phyloP scores from a whole-genome alignment of 2,329 filamentous ascomycete genomes.

The Exophiala calicioides region DNA sequence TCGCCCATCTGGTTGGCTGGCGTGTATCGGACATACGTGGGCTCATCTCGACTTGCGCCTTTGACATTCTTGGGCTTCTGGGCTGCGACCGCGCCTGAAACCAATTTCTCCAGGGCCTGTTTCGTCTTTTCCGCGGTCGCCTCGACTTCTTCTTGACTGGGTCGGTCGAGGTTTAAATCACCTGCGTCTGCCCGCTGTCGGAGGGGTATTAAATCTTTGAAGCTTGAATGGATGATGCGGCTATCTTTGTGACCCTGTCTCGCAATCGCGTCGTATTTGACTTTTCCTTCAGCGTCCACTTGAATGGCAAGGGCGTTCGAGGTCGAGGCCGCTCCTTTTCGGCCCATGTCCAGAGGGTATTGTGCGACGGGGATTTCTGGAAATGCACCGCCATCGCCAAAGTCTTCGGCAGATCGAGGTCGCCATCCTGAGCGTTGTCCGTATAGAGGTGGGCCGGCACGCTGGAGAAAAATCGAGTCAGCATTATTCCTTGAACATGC shows the following conservation, averaged over 20 bases:
- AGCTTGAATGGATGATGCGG: constrained; percentile 87
- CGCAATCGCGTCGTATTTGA: constrained; percentile 95
- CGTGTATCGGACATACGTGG: constrained; percentile 93
- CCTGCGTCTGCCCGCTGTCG: constrained; percentile 90
- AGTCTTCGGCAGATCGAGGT: constrained; percentile 84
- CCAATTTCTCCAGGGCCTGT: constrained; percentile 76
- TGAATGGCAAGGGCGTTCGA: constrained; percentile 91
- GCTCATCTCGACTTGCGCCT: constrained; percentile 73
- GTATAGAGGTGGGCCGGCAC: constrained; percentile 82
- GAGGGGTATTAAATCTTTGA: constrained; percentile 94
- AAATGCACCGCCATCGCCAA: constrained; percentile 93
- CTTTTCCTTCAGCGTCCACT: constrained; percentile 86
- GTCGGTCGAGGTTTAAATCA: constrained; percentile 82
- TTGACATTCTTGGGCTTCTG: constrained; percentile 96
- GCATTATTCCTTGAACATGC: neutral
- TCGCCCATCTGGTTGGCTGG: constrained; percentile 97
- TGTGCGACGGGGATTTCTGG: constrained; percentile 92
- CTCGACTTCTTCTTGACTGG: constrained; percentile 79
- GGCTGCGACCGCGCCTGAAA: constrained; percentile 81
- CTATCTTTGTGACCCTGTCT: constrained; percentile 81
- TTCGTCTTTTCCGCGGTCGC: constrained; percentile 86
- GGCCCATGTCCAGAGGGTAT: constrained; percentile 93
- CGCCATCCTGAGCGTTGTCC: constrained; percentile 87
- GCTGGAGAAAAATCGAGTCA: constrained; percentile 47
- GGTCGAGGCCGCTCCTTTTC: constrained; percentile 63